These are phyloP conservation scores for Sophora flavescens DNA, from an alignment of 306 rosid genomes.

Conservation along the genomic window DNA sequence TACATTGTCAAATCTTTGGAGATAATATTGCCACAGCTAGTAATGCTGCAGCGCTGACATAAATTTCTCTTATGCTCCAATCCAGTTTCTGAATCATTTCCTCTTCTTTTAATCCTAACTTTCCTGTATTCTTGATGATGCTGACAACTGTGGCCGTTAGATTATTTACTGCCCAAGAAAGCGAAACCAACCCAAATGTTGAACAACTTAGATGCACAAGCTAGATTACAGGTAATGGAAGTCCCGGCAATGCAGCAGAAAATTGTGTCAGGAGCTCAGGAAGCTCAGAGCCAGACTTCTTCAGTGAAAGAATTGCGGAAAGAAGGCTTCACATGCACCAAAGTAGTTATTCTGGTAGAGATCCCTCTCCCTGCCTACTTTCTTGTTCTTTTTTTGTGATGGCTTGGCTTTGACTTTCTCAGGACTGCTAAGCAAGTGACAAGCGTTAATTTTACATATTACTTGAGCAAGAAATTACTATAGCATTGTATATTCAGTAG, in stretches of 20 bases:
- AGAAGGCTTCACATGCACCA: conserved; percentile 91
- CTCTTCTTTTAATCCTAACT: conserved; percentile 65
- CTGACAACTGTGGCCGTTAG: no score
- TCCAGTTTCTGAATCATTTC: conserved; percentile 69
- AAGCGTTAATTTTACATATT: no score
- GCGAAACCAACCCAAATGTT: conserved; percentile 88
- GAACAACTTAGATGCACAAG: conserved; percentile 65
- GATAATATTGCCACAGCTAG: conserved; percentile 63
- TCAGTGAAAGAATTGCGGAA: conserved; percentile 70
- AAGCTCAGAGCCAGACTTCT: conserved; percentile 83
- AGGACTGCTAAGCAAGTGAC: no score
- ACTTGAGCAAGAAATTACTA: no score
- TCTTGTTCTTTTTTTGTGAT: conserved; percentile 68
- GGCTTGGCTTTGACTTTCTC: conserved; percentile 70
- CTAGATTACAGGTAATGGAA: conserved; percentile 63
- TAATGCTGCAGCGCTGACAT: conserved; percentile 79
- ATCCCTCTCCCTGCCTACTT: conserved; percentile 70
- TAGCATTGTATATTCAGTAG: neutral
- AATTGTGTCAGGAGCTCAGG: conserved; percentile 80
- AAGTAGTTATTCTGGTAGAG: conserved; percentile 77
- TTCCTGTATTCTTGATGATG: conserved; percentile 67
- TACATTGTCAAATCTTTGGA: neutral
- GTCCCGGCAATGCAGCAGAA: conserved; percentile 87
- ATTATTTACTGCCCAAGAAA: conserved; percentile 77
- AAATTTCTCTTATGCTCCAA: conserved; percentile 62